Conservation (phyloP, 768 basidiomycete genomes). For the Galerina marginata region DNA sequence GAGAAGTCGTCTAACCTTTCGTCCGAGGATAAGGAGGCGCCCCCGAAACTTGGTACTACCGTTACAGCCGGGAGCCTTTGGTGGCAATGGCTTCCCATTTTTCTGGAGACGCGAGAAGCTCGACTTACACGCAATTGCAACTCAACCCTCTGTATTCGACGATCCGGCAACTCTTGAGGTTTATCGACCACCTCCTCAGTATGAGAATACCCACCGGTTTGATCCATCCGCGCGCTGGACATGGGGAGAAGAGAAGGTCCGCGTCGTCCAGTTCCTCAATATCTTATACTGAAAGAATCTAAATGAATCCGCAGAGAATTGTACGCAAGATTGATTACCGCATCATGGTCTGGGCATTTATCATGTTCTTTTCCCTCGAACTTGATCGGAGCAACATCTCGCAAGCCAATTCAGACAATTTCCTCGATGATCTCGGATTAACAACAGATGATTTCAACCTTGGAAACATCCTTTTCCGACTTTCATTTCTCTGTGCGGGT, state of each 20-base stretch:
- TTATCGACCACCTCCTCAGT: conserved; percentile 57
- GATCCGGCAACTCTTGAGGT: conserved; percentile 53
- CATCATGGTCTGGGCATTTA: conserved; percentile 63
- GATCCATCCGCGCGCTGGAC: conserved; percentile 74
- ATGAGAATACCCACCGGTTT: conserved; percentile 69
- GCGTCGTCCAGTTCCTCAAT: conserved; percentile 11
- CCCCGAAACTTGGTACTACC: conserved; percentile 14
- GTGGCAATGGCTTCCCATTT: conserved; percentile 20
- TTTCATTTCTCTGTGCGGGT: conserved; percentile 52
- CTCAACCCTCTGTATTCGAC: conserved; percentile 68
- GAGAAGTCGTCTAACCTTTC: conserved; percentile 17
- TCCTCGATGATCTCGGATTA: conserved; percentile 63
- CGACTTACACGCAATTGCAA: conserved; percentile 59
- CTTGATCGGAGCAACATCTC: conserved; percentile 65
- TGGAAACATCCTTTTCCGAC: conserved; percentile 62
- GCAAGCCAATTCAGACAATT: conserved; percentile 73
- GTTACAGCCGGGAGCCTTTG: conserved; percentile 9
- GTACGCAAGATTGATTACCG: conserved; percentile 64
- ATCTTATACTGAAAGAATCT: not conserved
- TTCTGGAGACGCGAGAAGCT: conserved; percentile 33
- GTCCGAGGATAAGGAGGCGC: conserved; percentile 7
- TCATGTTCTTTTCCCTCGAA: conserved; percentile 70
- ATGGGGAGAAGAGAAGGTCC: conserved; percentile 66
- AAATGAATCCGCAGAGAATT: conserved; percentile 39
- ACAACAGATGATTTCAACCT: conserved; percentile 70